Conservation (phyloP, 768 basidiomycete species). For the Rhodotorula graminis region DNA sequence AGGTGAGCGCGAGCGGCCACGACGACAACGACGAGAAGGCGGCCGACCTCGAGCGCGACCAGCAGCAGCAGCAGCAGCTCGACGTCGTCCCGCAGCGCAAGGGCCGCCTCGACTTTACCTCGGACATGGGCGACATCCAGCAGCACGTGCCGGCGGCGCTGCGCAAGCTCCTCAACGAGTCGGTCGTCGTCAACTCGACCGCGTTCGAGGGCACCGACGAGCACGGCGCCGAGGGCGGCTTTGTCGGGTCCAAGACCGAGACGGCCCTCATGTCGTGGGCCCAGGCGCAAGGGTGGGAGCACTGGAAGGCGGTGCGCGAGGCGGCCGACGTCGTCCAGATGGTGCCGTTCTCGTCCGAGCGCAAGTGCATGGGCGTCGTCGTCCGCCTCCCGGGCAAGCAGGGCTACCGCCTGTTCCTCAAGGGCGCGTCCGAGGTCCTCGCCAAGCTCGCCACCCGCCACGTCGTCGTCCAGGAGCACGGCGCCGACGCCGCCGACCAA, state of each 20-base stretch:
- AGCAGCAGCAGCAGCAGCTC: constrained; percentile 35
- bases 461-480: constrained; percentile 58
- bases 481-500: constrained; percentile 32
- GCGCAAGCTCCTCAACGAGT: constrained; percentile 67
- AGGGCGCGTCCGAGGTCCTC: constrained; percentile 91
- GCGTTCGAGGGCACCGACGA: constrained; percentile 73
- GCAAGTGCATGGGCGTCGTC: constrained; percentile 92
- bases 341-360: constrained; percentile 87
- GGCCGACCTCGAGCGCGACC: constrained; percentile 19
- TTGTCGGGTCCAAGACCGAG: constrained; percentile 93
- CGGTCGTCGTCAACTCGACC: constrained; percentile 86
- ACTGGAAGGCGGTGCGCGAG: constrained; percentile 66
- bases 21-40: constrained; percentile 35
- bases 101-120: constrained; percentile 65
- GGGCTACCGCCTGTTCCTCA: constrained; percentile 67
- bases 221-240: constrained; percentile 57
- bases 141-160: constrained; percentile 60
- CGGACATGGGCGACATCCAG: constrained; percentile 72
- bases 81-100: not conserved
- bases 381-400: constrained; percentile 57
- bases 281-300: constrained; percentile 69
- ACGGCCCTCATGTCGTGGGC: constrained; percentile 82
- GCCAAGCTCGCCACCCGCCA: constrained; percentile 68
- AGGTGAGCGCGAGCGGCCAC: constrained; percentile 19
- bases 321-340: constrained; percentile 65